Conservation (phyloP, 768 basidiomycete genomes). For the Suillus spraguei region DNA sequence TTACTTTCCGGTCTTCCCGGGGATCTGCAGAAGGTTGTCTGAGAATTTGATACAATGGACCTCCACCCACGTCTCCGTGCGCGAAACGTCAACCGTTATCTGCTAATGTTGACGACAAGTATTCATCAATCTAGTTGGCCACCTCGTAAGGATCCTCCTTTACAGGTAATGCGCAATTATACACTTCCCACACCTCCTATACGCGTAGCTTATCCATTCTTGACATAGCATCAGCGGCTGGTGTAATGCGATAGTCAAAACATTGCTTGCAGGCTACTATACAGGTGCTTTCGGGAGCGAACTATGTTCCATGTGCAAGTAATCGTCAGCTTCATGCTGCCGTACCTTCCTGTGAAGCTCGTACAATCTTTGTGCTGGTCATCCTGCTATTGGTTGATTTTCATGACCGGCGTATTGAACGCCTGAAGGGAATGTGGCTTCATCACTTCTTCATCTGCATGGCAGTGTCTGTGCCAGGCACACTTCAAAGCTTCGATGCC, state of each 20-base stretch:
- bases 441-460: slow-evolving; percentile 2
- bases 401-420: slow-evolving; percentile 1
- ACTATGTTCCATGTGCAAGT: neutral
- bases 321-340: neutral
- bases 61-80: neutral
- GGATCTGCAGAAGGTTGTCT: slow-evolving; percentile 1
- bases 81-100: neutral
- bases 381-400: slow-evolving; percentile 6
- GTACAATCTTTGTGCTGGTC: neutral
- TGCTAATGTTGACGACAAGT: neutral
- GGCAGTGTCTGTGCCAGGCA: neutral
- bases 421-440: slow-evolving; percentile 1
- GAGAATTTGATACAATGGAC: neutral
- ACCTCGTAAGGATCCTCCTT: slow-evolving; percentile 7
- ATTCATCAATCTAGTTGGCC: neutral
- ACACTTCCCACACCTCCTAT: neutral
- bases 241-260: neutral
- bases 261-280: neutral
- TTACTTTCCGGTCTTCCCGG: slow-evolving; percentile 1
- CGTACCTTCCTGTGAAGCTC: slow-evolving; percentile 1
- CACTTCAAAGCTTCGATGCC: slow-evolving; percentile 4
- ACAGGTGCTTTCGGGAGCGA: slow-evolving; percentile 2
- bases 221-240: neutral
- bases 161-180: neutral
- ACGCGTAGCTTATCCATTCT: neutral